A percentile compares a stretch with the other conserved stretches of the same genome.
Conservation (phyloP, 2,329 filamentous ascomycete genomes). For the Aspergillus glaucus region DNA sequence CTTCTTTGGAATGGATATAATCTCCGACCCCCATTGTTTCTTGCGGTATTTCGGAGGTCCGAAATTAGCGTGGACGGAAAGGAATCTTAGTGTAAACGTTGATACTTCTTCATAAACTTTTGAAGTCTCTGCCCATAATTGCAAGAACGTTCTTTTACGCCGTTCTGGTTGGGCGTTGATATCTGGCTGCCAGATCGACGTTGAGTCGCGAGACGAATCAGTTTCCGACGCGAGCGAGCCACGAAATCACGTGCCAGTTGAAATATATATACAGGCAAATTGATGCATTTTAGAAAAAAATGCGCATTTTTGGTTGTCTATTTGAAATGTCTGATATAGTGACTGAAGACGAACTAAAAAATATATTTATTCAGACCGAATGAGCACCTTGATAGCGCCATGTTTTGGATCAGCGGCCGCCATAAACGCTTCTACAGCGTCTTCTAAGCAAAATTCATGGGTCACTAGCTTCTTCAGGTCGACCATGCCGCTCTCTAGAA, state of each 20-base stretch:
- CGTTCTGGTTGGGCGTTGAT: not conserved
- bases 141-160: not conserved
- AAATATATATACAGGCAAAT: not conserved
- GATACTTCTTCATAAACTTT: not conserved
- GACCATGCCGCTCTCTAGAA: constrained; percentile 78
- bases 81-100: not conserved
- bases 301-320: too few relatives aligned
- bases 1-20: constrained; percentile 36
- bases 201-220: not conserved
- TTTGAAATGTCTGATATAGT: too few relatives aligned
- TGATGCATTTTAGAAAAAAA: too few relatives aligned
- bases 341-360: too few relatives aligned
- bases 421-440: constrained; percentile 83
- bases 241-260: constrained; percentile 25
- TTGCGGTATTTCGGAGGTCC: constrained; percentile 1
- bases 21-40: constrained; percentile 36
- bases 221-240: constrained; percentile 18
- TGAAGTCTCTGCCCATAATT: not conserved
- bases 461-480: constrained; percentile 78
- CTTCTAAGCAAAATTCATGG: constrained; percentile 77
- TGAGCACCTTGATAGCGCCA: constrained; percentile 79
- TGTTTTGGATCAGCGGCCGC: constrained; percentile 82
- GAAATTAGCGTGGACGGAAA: not conserved
- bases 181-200: not conserved
- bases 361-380: too few relatives aligned